Conservation (phyloP, 441 rosid genomes). For the Syzygium malaccense region DNA sequence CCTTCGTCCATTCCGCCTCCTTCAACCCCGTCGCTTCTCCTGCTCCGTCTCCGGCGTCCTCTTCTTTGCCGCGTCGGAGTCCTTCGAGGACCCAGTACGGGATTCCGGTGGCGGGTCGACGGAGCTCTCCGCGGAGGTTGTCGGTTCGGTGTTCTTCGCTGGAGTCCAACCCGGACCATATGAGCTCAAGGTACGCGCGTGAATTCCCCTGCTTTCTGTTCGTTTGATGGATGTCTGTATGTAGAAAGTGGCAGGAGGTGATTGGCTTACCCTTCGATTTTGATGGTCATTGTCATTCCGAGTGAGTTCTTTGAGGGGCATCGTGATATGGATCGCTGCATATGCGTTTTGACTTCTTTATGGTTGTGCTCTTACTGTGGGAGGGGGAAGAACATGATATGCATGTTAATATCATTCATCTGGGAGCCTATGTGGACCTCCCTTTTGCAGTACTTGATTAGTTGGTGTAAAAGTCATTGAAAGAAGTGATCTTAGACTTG, state of each 20-base stretch:
- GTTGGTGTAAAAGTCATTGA: background rate
- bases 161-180: constrained; percentile 37
- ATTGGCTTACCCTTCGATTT: background rate
- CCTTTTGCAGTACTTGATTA: background rate
- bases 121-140: constrained; percentile 19
- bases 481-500: background rate
- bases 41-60: constrained; percentile 13
- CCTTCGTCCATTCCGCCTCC: constrained; percentile 23
- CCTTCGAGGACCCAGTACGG: constrained; percentile 11
- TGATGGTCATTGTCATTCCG: background rate
- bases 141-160: constrained; percentile 29
- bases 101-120: constrained; percentile 11
- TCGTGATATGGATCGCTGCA: background rate
- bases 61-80: background rate
- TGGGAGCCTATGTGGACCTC: background rate
- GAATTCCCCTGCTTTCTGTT: background rate
- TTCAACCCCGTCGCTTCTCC: constrained; percentile 11
- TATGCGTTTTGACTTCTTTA: background rate
- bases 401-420: background rate
- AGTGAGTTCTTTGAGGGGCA: background rate
- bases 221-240: background rate
- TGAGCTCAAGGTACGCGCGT: constrained; percentile 27
- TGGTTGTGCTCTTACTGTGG: background rate
- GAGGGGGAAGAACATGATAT: background rate
- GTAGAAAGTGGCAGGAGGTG: background rate